Base-by-base conservation (phyloP, 106 monocot genomes). In the Dendrobium officinale region DNA sequence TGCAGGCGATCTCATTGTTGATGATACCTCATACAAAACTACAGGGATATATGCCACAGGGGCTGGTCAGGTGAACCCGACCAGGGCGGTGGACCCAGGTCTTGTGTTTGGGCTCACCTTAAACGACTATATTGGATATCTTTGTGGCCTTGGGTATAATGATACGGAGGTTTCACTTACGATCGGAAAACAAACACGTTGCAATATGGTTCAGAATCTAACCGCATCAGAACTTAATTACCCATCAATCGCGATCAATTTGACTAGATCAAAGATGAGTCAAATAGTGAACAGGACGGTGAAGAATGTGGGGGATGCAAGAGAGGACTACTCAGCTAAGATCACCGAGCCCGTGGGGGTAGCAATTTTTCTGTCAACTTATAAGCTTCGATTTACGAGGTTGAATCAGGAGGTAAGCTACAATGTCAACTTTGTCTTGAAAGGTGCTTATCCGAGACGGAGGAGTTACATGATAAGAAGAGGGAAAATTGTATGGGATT, bases 61-160 rank as follows among this genome's bases (percentile, higher is more conserved):
- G 26, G 26, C 26, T 26, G 26, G 26, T 26, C 0, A 26, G 26
- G 26, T 26, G 26, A 26, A 26, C 26, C 26, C 26, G 26, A 26
- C 26, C 26, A 26, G 26, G 0, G 26, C 26, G 26, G 0, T 26
- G 26, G 26, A 26, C 26, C 26, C 26, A 26, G 26, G 26, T 26
- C 26, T 26, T 26, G 26, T 26, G 26, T 26, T 26, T 26, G 26
- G 26, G 26, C 26, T 26, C 26, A 33, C 33, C 33, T 17, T 43
- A 15, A 54, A 56, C 20, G 59, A 81, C 15, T 82, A 27, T 66
- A 49, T 79, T 10, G 77, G 40, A 11, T 74, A 42, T 47, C 51
- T 85, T 9, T 78, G 81, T 24, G 41, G 74, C n/a, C 73, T 81
- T 9, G 74, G 81, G 9, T 81, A 81, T 74, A 75, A n/a, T 47